These are phyloP conservation scores for Coniosporium tulheliwenetii DNA, from an alignment of 2,329 filamentous ascomycete genomes.

Conservation along the genomic window DNA sequence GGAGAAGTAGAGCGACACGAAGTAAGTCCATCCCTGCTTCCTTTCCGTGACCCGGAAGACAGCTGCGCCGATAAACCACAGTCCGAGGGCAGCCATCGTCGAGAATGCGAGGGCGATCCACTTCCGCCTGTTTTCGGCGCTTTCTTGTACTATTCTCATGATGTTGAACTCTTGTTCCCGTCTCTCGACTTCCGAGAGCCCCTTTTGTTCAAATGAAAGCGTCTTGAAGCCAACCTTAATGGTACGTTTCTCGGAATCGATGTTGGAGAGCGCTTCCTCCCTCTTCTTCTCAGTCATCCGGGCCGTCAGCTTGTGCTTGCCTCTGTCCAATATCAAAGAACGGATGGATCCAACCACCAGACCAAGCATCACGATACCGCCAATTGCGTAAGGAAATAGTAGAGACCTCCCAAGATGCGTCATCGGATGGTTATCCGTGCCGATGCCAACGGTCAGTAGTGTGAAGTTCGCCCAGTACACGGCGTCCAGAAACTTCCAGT, in stretches of 20 bases:
- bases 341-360: slow-evolving; percentile 38
- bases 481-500: slow-evolving; percentile 36
- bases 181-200: slow-evolving; percentile 20
- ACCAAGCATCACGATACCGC: slow-evolving; percentile 38
- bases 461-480: slow-evolving; percentile 43
- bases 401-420: slow-evolving; percentile 34
- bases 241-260: slow-evolving; percentile 22
- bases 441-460: slow-evolving; percentile 38
- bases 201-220: slow-evolving; percentile 9
- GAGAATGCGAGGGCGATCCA: slow-evolving; percentile 25
- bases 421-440: slow-evolving; percentile 31
- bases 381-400: slow-evolving; percentile 38
- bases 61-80: slow-evolving; percentile 34
- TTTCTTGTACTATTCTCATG: slow-evolving; percentile 29
- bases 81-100: slow-evolving; percentile 19
- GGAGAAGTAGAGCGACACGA: slow-evolving; percentile 35
- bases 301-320: slow-evolving; percentile 33
- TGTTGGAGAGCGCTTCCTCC: slow-evolving; percentile 21
- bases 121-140: slow-evolving; percentile 23
- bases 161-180: slow-evolving; percentile 34
- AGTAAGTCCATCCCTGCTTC: slow-evolving; percentile 33
- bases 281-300: slow-evolving; percentile 34
- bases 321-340: slow-evolving; percentile 32
- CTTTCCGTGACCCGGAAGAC: slow-evolving; percentile 33
- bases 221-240: slow-evolving; percentile 27